Base-by-base conservation (phyloP, 202 grass and related monocot species). In the Musa balbisiana region DNA sequence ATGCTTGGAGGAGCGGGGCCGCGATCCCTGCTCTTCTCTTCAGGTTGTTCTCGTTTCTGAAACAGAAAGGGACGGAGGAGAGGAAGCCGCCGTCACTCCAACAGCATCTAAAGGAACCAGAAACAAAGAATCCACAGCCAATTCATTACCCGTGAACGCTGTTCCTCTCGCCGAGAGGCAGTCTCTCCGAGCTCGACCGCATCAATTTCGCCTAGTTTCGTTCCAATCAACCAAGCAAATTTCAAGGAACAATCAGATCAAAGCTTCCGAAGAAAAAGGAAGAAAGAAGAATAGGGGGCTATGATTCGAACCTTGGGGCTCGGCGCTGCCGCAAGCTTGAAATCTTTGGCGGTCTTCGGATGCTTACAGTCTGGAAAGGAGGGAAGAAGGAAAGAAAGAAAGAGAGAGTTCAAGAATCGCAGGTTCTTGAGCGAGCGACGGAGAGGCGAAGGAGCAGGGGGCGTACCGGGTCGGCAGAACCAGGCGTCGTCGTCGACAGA, bases 391-490 rank as follows among this genome's bases (percentile, higher is more conserved):
- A 10, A 55, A 11, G 23, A 78, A 49, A 26, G 1, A 8, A 22
- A 58, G 22, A 68, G 51, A 23, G 62, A 20, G 10, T 27, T 65
- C 17, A 70, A 51, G 19, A 70, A 70, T 21, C 2, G 8, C 17
- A 1, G 13, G 4, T 49, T 43, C 33, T 69, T n/a, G 26, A 69
- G 16, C 15, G 62, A 2, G 60, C 63, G 50, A 64, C 2, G 0
- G 55, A 23, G 1, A 59, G 2, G 26, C 2, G 17, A 13, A 15
- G 15, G 27, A 22, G 55, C 12, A 75, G 26, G 58, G 29, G 55
- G 12, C 67, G 53, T 78, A 98, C 95, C 95, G 14, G 91, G 83
- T 75, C 87, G 95, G 83, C 95, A 99, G 82, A 99, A 99, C 89
- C 91, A 99, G 58, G 89, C 80, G 6, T 86, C 81, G 75, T 99